phyloP scores from a whole-genome alignment of 1,139 yeast genomes.

The Lodderomyces margitis region DNA sequence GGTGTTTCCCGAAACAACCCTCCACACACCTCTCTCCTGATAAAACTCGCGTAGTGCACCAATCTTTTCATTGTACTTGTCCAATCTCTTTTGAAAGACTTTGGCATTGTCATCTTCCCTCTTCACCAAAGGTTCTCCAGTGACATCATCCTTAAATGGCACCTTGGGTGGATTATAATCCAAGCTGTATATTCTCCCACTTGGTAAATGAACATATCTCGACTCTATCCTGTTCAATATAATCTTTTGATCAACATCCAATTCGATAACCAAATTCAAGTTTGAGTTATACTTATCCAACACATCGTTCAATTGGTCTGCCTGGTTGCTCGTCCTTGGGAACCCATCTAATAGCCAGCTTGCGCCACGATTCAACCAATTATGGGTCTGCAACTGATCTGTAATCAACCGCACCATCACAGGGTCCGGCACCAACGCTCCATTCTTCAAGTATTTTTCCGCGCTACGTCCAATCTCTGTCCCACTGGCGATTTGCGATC shows the following conservation, averaged over 20 bases:
- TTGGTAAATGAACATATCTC: conserved; percentile 78
- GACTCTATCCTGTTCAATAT: conserved; percentile 80
- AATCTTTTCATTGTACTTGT: conserved; percentile 57
- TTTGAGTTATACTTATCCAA: conserved; percentile 37
- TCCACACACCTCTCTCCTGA: conserved; percentile 48
- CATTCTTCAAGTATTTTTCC: conserved; percentile 52
- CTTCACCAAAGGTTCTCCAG: conserved; percentile 81
- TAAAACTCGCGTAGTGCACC: conserved; percentile 68
- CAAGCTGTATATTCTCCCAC: conserved; percentile 83
- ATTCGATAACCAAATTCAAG: conserved; percentile 74
- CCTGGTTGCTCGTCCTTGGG: conserved; percentile 79
- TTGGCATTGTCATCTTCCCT: conserved; percentile 77
- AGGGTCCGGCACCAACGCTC: conserved; percentile 71
- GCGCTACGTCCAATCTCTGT: conserved; percentile 63
- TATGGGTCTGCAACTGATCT: conserved; percentile 40
- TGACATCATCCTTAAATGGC: conserved; percentile 78
- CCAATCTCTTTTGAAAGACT: conserved; percentile 67
- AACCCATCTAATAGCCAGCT: conserved; percentile 89
- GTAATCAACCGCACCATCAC: conserved; percentile 62
- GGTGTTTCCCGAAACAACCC: conserved; percentile 67
- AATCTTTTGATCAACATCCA: conserved; percentile 78
- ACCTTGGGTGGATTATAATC: conserved; percentile 87
- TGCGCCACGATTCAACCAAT: conserved; percentile 47
- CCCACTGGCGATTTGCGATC: conserved; percentile 59
- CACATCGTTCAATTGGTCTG: conserved; percentile 51